A percentile compares a stretch with the other conserved stretches of the same genome.
These are phyloP conservation scores for Gossypium turneri DNA, from an alignment of 345 rosid species.

Conservation along the genomic window DNA sequence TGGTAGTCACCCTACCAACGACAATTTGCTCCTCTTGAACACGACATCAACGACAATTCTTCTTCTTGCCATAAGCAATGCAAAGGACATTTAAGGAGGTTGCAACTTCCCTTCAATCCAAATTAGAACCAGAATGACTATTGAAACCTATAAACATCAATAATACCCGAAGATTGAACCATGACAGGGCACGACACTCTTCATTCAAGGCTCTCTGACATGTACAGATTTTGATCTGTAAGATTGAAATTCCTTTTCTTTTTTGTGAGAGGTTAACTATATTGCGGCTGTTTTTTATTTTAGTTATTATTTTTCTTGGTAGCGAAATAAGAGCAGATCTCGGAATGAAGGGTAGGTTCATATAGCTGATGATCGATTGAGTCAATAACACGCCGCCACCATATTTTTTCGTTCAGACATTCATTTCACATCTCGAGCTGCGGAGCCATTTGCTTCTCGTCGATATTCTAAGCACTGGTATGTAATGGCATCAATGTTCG, in stretches of 20 bases:
- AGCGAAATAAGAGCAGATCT: constrained; percentile 25
- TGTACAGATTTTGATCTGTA: constrained; percentile 25
- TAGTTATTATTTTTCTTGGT: constrained; percentile 15
- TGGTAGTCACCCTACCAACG: too few species aligned
- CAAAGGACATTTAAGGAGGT: too few species aligned
- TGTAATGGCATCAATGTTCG: not conserved
- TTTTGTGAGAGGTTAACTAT: constrained; percentile 26
- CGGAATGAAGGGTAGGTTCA: constrained; percentile 23
- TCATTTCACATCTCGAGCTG: constrained; percentile 3
- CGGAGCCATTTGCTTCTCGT: not conserved
- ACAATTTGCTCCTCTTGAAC: too few species aligned
- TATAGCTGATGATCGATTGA: not conserved
- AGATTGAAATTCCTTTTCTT: constrained; percentile 22
- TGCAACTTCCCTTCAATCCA: too few species aligned
- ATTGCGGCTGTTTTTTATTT: constrained; percentile 30
- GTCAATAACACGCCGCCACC: constrained; percentile 16
- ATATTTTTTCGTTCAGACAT: not conserved
- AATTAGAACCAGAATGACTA: too few species aligned
- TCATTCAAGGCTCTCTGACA: too few species aligned
- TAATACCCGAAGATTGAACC: too few species aligned
- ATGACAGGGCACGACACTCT: too few species aligned
- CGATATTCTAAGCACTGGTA: not conserved
- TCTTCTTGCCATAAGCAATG: too few species aligned
- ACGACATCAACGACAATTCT: too few species aligned
- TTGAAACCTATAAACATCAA: too few species aligned